Percentiles rank a stretch among this genome's conserved stretches.
These are phyloP conservation scores for Candida ortonii DNA, from an alignment of 805 yeast species.

Conservation along the genomic window DNA sequence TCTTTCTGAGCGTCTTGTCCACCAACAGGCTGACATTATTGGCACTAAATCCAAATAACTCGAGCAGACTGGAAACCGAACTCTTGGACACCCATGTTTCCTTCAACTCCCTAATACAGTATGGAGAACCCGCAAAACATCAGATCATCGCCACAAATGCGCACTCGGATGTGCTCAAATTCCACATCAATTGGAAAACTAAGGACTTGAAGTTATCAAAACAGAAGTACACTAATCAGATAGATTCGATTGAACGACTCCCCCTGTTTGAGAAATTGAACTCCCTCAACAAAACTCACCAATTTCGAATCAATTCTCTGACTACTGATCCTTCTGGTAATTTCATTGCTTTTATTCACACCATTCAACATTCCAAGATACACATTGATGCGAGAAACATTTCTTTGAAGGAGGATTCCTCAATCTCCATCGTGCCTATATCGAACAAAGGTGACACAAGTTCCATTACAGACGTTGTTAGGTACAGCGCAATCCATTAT, in stretches of 20 bases:
- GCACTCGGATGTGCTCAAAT: constrained; percentile 8
- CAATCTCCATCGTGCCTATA: constrained; percentile 12
- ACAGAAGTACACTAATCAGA: constrained; percentile 11
- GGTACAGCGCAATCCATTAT: constrained; percentile 8
- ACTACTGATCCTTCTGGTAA: constrained; percentile 11
- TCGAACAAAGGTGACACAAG: neutral
- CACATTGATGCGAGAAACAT: constrained; percentile 14
- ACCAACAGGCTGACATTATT: constrained; percentile 8
- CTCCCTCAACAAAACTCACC: constrained; percentile 10
- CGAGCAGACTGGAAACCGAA: constrained; percentile 1
- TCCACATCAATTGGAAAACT: constrained; percentile 9
- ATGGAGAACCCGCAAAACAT: constrained; percentile 3
- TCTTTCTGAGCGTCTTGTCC: constrained; percentile 4
- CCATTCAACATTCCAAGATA: constrained; percentile 7
- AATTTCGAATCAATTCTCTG: constrained; percentile 9
- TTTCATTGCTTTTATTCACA: constrained; percentile 11
- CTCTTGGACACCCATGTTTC: constrained; percentile 11
- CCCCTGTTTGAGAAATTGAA: constrained; percentile 16
- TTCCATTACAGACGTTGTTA: neutral
- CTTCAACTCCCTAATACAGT: constrained; percentile 16
- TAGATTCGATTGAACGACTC: constrained; percentile 1
- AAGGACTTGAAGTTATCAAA: neutral
- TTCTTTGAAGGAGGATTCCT: constrained; percentile 12
- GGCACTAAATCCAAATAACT: constrained; percentile 2
- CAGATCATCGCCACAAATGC: constrained; percentile 13